Percentiles rank a stretch among this genome's conserved stretches.
Evolutionary conservation across 192 early-diverging fungal species (phyloP).

Genomic region (Borealophlyctis nickersoniae): DNA sequence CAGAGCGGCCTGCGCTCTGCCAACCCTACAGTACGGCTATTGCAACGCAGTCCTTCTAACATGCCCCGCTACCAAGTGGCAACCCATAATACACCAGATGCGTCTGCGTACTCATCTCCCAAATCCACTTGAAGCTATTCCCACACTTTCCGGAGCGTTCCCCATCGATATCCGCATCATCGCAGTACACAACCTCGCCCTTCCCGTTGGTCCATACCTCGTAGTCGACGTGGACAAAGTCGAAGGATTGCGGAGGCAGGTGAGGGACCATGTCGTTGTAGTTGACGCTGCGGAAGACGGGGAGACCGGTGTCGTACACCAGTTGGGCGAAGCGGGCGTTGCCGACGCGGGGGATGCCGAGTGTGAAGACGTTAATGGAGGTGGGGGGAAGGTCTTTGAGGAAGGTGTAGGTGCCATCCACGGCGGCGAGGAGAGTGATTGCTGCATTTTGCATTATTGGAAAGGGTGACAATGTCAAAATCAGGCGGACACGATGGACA

Average conservation of each 20-base stretch:
- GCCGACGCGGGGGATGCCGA: slow-evolving; percentile 40
- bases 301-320: slow-evolving; percentile 16
- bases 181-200: slow-evolving; percentile 22
- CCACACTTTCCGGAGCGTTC: too few relatives aligned
- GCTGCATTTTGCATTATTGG: slow-evolving; percentile 27
- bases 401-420: slow-evolving; percentile 26
- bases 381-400: slow-evolving; percentile 5
- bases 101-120: too few relatives aligned
- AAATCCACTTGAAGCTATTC: too few relatives aligned
- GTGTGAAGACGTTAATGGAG: slow-evolving; percentile 25
- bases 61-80: too few relatives aligned
- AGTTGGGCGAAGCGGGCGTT: slow-evolving; percentile 31
- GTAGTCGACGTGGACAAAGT: slow-evolving; percentile 21
- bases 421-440: slow-evolving; percentile 22
- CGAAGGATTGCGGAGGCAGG: slow-evolving; percentile 17
- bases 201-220: slow-evolving; percentile 26
- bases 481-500: background rate
- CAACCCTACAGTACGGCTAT: too few relatives aligned
- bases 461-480: background rate
- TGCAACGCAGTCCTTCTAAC: too few relatives aligned
- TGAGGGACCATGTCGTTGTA: slow-evolving; percentile 29
- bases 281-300: slow-evolving; percentile 21
- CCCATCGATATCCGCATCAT: too few relatives aligned
- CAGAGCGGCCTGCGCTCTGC: too few relatives aligned
- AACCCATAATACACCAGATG: too few relatives aligned